Evolutionary conservation across 176 grass and related monocot genomes (phyloP), one percentile per base, ranked within the genome.

Genomic region (Themeda triandra): DNA sequence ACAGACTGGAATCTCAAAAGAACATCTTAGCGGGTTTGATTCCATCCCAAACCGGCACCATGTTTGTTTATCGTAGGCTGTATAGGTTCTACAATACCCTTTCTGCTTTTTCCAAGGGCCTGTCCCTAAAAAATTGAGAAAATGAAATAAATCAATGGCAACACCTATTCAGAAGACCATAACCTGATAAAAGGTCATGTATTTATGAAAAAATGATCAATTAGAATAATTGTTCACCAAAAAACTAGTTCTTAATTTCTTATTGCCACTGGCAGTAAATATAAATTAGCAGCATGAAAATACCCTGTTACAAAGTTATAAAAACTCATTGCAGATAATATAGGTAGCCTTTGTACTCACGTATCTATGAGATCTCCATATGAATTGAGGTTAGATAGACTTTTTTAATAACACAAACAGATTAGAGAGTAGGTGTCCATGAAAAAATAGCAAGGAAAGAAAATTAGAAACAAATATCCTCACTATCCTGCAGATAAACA

Each of bases 41-140:
- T 94, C 92, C 88, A 98, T 86, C 95, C 92, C 73, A 98, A 91
- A 81, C 95, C 95, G 73, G 91, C 82, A 46, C 87, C 76, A 62
- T 94, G 91, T 78, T 90, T 95, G 85, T 93, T 95, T 62, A 86
- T 51, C 37, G 42, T 81, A 30, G 87, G 82, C 56, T 90, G 84
- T 82, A 98, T 80, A 32, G 92, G 95, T 86, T 98, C 89, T 79
- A 93, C 46, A 21, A 98, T 93, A 54, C 92, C 95, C 80, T 98
- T 91, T 84, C 73, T 63, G 77, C 85, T 95, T 72, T 85, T 92
- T 24, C 92, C 95, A 49, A 98, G 78, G 46, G 77, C 89, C 40
- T 98, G 89, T 25, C 95, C 95, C 92, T 92, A 82, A 77, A 4
- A 32, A 76, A 77, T 73, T 76, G 33, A 64, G 21, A 36, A 69